phyloP scores from a whole-genome alignment of 176 grass and related monocot species.

The Microstegium vimineum region DNA sequence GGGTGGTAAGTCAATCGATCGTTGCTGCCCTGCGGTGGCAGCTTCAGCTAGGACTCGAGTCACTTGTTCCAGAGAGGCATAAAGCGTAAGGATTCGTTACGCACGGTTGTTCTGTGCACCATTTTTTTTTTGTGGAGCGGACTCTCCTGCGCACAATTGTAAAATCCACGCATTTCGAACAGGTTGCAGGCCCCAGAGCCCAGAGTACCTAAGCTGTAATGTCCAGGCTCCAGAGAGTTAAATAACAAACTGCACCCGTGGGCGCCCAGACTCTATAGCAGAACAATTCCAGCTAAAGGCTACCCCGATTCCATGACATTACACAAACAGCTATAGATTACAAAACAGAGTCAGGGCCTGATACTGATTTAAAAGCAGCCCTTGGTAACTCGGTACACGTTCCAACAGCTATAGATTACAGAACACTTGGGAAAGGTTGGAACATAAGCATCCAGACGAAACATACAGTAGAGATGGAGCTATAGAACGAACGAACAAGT shows the following conservation, averaged over 20 bases:
- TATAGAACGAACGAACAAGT: constrained; percentile 43
- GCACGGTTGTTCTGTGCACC: too few relatives aligned
- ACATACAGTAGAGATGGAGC: constrained; percentile 16
- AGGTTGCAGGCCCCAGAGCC: too few relatives aligned
- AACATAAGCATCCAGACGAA: constrained; percentile 8
- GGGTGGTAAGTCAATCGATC: too few relatives aligned
- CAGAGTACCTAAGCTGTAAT: too few relatives aligned
- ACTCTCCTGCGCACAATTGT: too few relatives aligned
- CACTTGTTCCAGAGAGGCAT: too few relatives aligned
- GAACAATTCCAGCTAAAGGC: not conserved
- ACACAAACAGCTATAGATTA: constrained; percentile 28
- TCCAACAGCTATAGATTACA: too few relatives aligned
- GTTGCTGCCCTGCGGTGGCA: too few relatives aligned
- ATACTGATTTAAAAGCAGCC: constrained; percentile 10
- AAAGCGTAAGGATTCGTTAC: too few relatives aligned
- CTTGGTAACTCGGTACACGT: constrained; percentile 18
- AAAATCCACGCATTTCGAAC: too few relatives aligned
- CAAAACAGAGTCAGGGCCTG: constrained; percentile 18
- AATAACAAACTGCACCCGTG: not conserved
- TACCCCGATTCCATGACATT: constrained; percentile 13
- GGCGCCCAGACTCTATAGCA: not conserved
- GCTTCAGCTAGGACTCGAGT: too few relatives aligned
- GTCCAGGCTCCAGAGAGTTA: not conserved
- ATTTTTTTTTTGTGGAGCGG: too few relatives aligned
- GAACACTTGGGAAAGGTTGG: constrained; percentile 14